Conservation (phyloP, 345 rosid genomes). For the Lepidium sativum region DNA sequence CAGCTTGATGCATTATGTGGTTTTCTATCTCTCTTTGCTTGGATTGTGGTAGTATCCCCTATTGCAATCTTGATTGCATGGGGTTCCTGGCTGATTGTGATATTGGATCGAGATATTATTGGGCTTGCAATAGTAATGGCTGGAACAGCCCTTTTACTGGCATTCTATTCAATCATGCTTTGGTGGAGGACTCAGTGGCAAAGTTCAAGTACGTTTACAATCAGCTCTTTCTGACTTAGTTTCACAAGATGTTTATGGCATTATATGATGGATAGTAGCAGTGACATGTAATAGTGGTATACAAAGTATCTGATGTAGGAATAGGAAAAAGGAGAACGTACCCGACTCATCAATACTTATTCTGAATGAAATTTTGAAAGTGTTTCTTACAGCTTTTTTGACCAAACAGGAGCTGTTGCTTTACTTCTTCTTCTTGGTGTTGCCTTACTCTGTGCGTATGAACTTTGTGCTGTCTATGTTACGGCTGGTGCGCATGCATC, state of each 20-base stretch:
- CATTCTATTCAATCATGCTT: constrained; percentile 97
- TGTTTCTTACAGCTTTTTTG: constrained; percentile 15
- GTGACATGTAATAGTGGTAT: background rate
- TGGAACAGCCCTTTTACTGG: constrained; percentile 88
- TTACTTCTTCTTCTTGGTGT: constrained; percentile 95
- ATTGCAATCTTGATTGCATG: constrained; percentile 69
- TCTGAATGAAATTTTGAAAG: background rate
- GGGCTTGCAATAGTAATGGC: constrained; percentile 97
- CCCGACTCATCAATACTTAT: background rate
- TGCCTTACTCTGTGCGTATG: constrained; percentile 89
- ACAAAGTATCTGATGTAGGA: background rate
- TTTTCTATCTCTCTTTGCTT: constrained; percentile 60
- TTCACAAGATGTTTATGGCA: background rate
- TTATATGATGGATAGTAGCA: background rate
- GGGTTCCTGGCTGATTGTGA: constrained; percentile 83
- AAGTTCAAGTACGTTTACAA: constrained; percentile 71
- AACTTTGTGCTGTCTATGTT: constrained; percentile 95
- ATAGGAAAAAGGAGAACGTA: background rate
- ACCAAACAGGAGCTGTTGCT: constrained; percentile 81
- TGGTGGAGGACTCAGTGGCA: constrained; percentile 99
- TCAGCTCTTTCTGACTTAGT: background rate
- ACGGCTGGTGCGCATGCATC: constrained; percentile 85
- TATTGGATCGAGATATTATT: constrained; percentile 73
- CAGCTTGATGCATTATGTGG: constrained; percentile 71
- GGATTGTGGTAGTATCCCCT: constrained; percentile 82